Conservation (phyloP, 495 filamentous ascomycete genomes). For the Apiosordaria backusii region DNA sequence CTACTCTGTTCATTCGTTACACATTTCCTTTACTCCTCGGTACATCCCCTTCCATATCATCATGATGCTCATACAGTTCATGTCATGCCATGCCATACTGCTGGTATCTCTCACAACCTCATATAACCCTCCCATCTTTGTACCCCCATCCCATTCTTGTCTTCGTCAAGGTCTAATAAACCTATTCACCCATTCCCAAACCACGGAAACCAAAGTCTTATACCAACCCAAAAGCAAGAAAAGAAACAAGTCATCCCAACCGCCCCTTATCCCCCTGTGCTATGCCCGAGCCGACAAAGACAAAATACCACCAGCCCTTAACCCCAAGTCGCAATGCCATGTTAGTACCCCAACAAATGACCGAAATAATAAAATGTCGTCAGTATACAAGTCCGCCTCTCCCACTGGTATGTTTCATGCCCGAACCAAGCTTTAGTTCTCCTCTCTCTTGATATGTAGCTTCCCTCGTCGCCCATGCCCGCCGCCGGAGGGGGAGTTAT, state of each 20-base stretch:
- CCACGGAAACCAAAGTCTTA: background rate
- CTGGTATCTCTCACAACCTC: background rate
- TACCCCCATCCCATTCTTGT: background rate
- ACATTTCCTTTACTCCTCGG: no score
- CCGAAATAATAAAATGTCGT: background rate
- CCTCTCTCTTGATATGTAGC: conserved; percentile 2
- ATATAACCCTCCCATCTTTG: background rate
- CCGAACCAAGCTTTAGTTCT: background rate
- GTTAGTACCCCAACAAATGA: background rate
- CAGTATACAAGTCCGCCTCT: background rate
- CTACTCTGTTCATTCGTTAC: no score
- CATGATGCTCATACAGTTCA: background rate
- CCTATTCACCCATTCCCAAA: background rate
- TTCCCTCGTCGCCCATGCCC: conserved; percentile 13
- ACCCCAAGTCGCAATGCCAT: background rate
- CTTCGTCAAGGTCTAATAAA: background rate
- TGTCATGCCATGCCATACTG: background rate
- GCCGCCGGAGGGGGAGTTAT: conserved; percentile 3
- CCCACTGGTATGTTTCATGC: background rate
- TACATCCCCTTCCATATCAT: no score
- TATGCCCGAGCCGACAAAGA: conserved; percentile 2
- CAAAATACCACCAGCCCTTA: background rate
- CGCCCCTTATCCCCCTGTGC: background rate
- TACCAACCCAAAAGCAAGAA: background rate
- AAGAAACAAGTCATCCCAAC: background rate